Percentiles rank a stretch among this genome's conserved stretches.
Evolutionary conservation across 345 rosid species (phyloP).

Genomic region (Laguncularia racemosa): DNA sequence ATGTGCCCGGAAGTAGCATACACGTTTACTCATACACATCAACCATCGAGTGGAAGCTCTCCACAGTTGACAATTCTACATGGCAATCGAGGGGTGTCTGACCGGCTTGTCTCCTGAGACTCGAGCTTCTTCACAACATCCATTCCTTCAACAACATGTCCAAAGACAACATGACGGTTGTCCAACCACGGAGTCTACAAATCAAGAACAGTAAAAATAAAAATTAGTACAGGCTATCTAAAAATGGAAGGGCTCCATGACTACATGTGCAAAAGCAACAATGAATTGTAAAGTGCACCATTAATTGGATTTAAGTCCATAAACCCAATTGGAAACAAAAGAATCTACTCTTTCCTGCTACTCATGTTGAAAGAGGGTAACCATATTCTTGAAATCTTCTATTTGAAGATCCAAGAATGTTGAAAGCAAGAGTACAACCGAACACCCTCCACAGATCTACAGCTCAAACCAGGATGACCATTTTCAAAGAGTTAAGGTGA

Average conservation of each 20-base stretch:
- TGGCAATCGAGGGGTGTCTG: slow-evolving; percentile 49
- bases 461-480: too few species aligned
- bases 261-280: neutral
- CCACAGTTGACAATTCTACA: slow-evolving; percentile 81
- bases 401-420: too few species aligned
- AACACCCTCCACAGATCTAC: too few species aligned
- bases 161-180: slow-evolving; percentile 85
- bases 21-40: slow-evolving; percentile 9
- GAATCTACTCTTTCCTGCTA: too few species aligned
- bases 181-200: slow-evolving; percentile 83
- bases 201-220: neutral
- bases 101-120: slow-evolving; percentile 64
- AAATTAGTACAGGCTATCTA: neutral
- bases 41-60: slow-evolving; percentile 63
- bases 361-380: too few species aligned
- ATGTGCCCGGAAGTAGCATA: too few species aligned
- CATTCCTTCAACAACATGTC: slow-evolving; percentile 74
- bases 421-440: too few species aligned
- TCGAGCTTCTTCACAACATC: slow-evolving; percentile 68
- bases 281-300: too few species aligned
- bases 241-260: neutral
- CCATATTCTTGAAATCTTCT: too few species aligned
- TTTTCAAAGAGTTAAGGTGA: too few species aligned
- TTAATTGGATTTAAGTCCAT: too few species aligned
- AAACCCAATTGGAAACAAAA: too few species aligned